A percentile compares a stretch with the other conserved stretches of the same genome.
These are phyloP conservation scores for Aspergillus sp. DNA, from an alignment of 2,329 filamentous ascomycete genomes.

Conservation along the genomic window DNA sequence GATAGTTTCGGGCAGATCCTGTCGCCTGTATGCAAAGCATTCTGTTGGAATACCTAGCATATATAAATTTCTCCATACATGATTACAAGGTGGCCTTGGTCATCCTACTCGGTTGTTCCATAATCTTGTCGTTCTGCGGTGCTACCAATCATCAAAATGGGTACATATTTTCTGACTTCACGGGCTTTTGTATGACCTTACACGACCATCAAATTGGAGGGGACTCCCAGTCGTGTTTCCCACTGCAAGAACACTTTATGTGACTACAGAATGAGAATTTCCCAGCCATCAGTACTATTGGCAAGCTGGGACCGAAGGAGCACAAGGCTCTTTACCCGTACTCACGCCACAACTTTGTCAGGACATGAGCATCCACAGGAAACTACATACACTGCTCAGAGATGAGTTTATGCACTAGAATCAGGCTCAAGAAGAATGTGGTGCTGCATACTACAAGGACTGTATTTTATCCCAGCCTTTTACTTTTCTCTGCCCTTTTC, in stretches of 20 bases:
- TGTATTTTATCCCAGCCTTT: no score
- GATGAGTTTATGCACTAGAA: no score
- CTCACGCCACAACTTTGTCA: neutral
- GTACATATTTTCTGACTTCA: constrained; percentile 2
- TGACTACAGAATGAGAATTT: neutral
- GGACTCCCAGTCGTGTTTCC: neutral
- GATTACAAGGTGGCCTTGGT: no score
- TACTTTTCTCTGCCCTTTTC: no score
- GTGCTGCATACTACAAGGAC: no score
- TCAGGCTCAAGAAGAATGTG: no score
- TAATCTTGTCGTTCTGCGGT: constrained; percentile 8
- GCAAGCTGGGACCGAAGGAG: neutral
- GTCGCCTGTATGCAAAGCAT: no score
- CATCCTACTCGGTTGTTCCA: neutral
- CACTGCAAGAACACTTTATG: neutral
- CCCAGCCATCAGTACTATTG: neutral
- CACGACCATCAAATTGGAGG: neutral
- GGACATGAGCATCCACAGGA: no score
- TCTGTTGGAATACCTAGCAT: no score
- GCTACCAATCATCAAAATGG: constrained; percentile 3
- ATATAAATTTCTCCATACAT: no score
- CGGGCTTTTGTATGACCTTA: neutral
- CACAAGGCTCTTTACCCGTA: neutral
- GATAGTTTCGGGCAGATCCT: no score
- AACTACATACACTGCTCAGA: no score